Evolutionary conservation across 805 yeast species (phyloP).

Genomic region (Lipomyces yamanashiensis): DNA sequence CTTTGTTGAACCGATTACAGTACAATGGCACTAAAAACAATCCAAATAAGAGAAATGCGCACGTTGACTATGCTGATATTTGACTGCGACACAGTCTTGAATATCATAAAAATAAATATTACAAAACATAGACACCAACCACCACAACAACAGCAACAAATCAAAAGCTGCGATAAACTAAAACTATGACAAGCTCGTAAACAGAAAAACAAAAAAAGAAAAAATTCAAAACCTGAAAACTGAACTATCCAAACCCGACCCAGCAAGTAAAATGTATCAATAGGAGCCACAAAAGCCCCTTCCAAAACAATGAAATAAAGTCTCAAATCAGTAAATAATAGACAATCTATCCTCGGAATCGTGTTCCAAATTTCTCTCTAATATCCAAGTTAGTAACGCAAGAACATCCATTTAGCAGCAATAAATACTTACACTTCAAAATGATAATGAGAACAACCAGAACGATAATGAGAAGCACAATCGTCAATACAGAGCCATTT

Average conservation of each 20-base stretch:
- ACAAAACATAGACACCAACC: neutral
- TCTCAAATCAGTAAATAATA: neutral
- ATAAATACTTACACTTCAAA: slow-evolving; percentile 29
- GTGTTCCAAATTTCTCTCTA: neutral
- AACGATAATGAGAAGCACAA: slow-evolving; percentile 44
- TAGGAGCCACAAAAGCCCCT: neutral
- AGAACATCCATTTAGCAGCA: neutral
- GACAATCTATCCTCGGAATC: neutral
- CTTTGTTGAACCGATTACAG: neutral
- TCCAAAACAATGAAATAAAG: slow-evolving; percentile 1
- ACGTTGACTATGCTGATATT: neutral
- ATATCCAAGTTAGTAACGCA: neutral
- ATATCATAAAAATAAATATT: neutral
- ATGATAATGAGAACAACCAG: slow-evolving; percentile 46
- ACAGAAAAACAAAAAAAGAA: neutral
- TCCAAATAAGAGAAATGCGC: neutral
- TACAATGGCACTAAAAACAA: neutral
- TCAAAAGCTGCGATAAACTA: neutral
- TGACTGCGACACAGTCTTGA: neutral
- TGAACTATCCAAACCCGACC: slow-evolving; percentile 8
- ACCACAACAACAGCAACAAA: neutral
- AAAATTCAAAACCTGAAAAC: neutral
- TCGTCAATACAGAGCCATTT: slow-evolving; percentile 44
- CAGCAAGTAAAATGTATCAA: slow-evolving; percentile 8
- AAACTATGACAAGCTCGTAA: neutral